phyloP scores from a whole-genome alignment of 225 moss, liverwort and hornwort species.

The Takakia lepidozioides region DNA sequence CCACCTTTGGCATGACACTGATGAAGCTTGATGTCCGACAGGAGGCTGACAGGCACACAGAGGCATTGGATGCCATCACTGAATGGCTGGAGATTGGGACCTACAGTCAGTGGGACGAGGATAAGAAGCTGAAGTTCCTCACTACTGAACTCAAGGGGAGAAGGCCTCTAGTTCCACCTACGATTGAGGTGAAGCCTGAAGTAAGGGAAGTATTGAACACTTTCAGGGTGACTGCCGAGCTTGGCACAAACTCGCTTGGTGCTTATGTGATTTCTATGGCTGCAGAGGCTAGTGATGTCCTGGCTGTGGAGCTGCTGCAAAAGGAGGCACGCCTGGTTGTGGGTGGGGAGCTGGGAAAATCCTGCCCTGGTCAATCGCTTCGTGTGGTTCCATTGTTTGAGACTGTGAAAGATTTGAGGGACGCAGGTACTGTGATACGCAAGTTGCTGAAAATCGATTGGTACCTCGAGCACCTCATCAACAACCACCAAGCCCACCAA shows the following conservation, averaged over 20 bases:
- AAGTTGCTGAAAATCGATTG: slow-evolving; percentile 68
- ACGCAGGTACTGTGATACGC: slow-evolving; percentile 67
- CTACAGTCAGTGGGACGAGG: slow-evolving; percentile 82
- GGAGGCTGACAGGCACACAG: slow-evolving; percentile 79
- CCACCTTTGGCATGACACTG: slow-evolving; percentile 85
- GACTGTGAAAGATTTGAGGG: slow-evolving; percentile 75
- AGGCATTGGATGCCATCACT: slow-evolving; percentile 70
- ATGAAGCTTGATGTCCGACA: slow-evolving; percentile 86
- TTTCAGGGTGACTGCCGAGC: slow-evolving; percentile 67
- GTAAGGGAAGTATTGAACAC: slow-evolving; percentile 74
- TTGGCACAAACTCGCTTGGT: slow-evolving; percentile 74
- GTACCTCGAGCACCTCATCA: slow-evolving; percentile 71
- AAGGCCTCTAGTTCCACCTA: slow-evolving; percentile 73
- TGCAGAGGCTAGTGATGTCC: slow-evolving; percentile 72
- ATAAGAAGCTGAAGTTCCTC: slow-evolving; percentile 62
- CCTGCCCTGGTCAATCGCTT: slow-evolving; percentile 47
- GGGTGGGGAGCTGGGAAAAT: slow-evolving; percentile 61
- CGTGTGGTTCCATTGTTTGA: slow-evolving; percentile 87
- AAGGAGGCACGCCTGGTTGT: slow-evolving; percentile 80
- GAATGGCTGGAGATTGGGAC: slow-evolving; percentile 72
- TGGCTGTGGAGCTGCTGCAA: slow-evolving; percentile 77
- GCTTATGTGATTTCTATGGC: slow-evolving; percentile 93
- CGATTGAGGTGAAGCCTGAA: slow-evolving; percentile 62
- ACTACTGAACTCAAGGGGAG: slow-evolving; percentile 67
- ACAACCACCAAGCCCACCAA: slow-evolving; percentile 69